Percentiles rank a stretch among this genome's conserved stretches.
Conservation (phyloP, 2,329 filamentous ascomycete genomes). For the Gremmenia infestans region DNA sequence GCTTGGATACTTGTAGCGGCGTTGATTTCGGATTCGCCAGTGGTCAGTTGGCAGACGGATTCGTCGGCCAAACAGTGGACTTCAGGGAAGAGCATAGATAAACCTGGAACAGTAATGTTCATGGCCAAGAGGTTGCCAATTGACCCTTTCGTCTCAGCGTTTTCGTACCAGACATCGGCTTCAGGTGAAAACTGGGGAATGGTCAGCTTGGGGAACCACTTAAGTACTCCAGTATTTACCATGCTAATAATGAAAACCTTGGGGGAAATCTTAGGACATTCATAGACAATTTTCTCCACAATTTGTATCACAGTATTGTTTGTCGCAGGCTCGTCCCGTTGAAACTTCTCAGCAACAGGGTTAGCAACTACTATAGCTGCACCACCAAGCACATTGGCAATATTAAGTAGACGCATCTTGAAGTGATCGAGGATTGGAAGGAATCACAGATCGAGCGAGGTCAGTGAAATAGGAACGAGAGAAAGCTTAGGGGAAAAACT, state of each 20-base stretch:
- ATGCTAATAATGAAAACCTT: slow-evolving; percentile 61
- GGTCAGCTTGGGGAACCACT: not conserved
- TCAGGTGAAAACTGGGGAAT: slow-evolving; percentile 54
- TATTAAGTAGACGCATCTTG: slow-evolving; percentile 8
- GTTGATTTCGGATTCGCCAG: slow-evolving; percentile 57
- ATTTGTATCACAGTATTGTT: not conserved
- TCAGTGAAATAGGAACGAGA: not conserved
- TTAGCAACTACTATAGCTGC: slow-evolving; percentile 4
- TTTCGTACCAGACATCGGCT: slow-evolving; percentile 56
- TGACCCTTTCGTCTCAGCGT: slow-evolving; percentile 42
- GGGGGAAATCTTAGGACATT: slow-evolving; percentile 38
- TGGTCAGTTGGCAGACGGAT: slow-evolving; percentile 60
- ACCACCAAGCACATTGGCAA: slow-evolving; percentile 2
- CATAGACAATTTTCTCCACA: not conserved
- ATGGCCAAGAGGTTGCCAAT: slow-evolving; percentile 45
- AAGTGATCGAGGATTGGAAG: not conserved
- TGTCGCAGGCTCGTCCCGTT: not conserved
- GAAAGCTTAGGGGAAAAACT: not conserved
- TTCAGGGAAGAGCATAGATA: slow-evolving; percentile 56
- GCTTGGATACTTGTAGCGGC: slow-evolving; percentile 62
- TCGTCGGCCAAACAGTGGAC: slow-evolving; percentile 56
- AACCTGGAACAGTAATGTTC: slow-evolving; percentile 52
- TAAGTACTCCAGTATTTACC: slow-evolving; percentile 36
- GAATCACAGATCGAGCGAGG: not conserved
- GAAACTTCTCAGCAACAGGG: not conserved